Evolutionary conservation across 148 eudicot species (phyloP).

Genomic region (Spergularia marina): DNA sequence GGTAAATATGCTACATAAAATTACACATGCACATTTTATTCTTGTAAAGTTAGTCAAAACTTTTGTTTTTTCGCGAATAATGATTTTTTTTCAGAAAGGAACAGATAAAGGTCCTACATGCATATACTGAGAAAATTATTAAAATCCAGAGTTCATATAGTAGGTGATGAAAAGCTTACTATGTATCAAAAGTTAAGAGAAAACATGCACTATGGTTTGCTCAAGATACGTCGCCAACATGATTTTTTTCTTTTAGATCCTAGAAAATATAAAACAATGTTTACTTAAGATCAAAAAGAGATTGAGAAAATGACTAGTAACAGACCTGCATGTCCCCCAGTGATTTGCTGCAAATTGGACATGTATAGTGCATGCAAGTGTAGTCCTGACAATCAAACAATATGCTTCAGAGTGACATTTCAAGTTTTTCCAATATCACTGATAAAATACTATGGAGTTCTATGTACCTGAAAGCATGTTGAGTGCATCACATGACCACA

Average conservation of each 20-base stretch:
- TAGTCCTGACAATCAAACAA: conserved; percentile 56
- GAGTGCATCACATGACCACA: conserved; percentile 99
- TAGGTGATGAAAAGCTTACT: not conserved
- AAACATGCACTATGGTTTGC: not conserved
- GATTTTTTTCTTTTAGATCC: not conserved
- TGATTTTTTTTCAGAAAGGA: not conserved
- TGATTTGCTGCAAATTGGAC: conserved; percentile 98
- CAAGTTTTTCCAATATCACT: not conserved
- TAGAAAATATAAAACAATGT: not conserved
- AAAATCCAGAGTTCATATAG: no score
- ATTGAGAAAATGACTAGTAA: conserved; percentile 12
- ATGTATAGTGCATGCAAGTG: conserved; percentile 63
- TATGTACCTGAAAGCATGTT: conserved; percentile 82
- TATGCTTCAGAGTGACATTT: conserved; percentile 17
- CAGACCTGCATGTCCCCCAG: conserved; percentile 98
- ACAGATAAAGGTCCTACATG: not conserved
- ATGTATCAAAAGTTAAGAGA: not conserved
- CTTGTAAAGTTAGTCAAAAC: not conserved
- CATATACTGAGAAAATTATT: not conserved
- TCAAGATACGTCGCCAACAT: not conserved
- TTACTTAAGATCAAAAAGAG: conserved; percentile 1
- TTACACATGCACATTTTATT: not conserved
- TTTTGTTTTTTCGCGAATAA: not conserved
- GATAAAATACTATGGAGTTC: not conserved
- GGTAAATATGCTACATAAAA: no score